Conservation (phyloP, 2,329 filamentous ascomycete species). For the Pseudomassariella vexata region DNA sequence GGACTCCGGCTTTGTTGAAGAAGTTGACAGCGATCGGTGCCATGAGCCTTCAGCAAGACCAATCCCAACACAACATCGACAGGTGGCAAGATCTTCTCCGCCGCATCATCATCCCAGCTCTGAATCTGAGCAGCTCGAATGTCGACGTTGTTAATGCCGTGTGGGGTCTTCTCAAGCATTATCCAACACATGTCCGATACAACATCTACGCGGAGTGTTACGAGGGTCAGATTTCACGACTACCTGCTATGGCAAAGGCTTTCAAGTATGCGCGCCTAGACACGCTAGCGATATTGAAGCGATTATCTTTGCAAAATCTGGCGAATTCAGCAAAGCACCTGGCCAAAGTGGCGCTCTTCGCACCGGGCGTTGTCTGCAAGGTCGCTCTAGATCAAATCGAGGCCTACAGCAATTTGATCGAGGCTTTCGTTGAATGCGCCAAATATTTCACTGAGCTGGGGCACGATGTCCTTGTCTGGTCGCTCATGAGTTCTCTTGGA, state of each 20-base stretch:
- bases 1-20: conserved; percentile 69
- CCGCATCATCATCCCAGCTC: conserved; percentile 76
- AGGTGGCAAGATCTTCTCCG: conserved; percentile 85
- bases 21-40: conserved; percentile 84
- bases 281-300: conserved; percentile 81
- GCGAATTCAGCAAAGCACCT: conserved; percentile 80
- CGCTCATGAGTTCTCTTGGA: conserved; percentile 68
- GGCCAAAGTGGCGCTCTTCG: conserved; percentile 87
- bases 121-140: conserved; percentile 82
- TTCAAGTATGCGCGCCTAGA: conserved; percentile 73
- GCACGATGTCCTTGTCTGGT: conserved; percentile 92
- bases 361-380: conserved; percentile 85
- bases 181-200: conserved; percentile 72
- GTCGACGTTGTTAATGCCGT: conserved; percentile 80
- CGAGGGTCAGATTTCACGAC: conserved; percentile 67
- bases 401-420: conserved; percentile 89
- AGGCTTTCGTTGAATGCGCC: conserved; percentile 89
- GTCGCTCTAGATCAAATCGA: conserved; percentile 88
- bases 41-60: conserved; percentile 65
- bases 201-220: conserved; percentile 94
- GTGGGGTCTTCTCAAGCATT: conserved; percentile 75
- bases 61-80: conserved; percentile 61
- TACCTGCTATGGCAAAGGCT: conserved; percentile 71
- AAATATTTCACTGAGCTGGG: conserved; percentile 90
- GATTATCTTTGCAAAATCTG: conserved; percentile 82